A percentile compares a stretch with the other conserved stretches of the same genome.
phyloP scores from a whole-genome alignment of 169 alveolate genomes.

The Plasmodium blacklocki region DNA sequence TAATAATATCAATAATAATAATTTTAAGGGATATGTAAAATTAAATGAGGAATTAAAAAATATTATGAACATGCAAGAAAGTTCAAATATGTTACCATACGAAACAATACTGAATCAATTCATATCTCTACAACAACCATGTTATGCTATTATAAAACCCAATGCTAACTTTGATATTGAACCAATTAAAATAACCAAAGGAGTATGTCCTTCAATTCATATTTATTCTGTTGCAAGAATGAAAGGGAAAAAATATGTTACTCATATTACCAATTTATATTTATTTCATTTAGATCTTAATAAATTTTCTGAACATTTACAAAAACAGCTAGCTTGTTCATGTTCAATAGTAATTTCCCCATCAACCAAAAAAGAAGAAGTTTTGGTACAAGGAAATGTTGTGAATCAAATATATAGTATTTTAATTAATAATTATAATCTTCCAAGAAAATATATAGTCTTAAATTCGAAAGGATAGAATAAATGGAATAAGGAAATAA shows the following conservation, averaged over 20 bases:
- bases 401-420: conserved; percentile 38
- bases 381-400: conserved; percentile 68
- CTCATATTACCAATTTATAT: conserved; percentile 59
- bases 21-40: neutral
- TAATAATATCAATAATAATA: too few species aligned
- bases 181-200: conserved; percentile 42
- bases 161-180: conserved; percentile 56
- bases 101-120: conserved; percentile 26
- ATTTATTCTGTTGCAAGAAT: conserved; percentile 68
- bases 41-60: conserved; percentile 20
- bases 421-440: conserved; percentile 11
- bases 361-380: conserved; percentile 70
- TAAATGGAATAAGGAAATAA: conserved; percentile 7
- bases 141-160: conserved; percentile 56
- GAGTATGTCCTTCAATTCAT: conserved; percentile 66
- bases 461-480: neutral
- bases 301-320: conserved; percentile 45
- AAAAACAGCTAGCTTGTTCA: conserved; percentile 70
- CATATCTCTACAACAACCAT: conserved; percentile 55
- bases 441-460: conserved; percentile 52
- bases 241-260: conserved; percentile 69
- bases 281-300: conserved; percentile 56
- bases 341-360: conserved; percentile 46
- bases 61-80: neutral
- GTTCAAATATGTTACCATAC: conserved; percentile 4